Evolutionary conservation across 805 yeast genomes (phyloP).

Genomic region (Lipomyces orientalis): DNA sequence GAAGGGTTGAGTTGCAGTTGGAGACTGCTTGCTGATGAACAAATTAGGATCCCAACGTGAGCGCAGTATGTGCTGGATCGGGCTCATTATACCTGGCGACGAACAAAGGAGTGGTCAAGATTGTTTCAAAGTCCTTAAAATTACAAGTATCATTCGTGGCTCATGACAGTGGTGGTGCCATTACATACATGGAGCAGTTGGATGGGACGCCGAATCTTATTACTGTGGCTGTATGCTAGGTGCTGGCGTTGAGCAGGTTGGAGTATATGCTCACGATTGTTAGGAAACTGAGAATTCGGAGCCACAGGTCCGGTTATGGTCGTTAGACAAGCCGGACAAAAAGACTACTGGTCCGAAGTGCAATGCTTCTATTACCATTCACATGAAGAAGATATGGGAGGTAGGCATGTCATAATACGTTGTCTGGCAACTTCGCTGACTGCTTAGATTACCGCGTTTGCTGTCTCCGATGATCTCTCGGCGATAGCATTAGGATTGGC

Average conservation of each 20-base stretch:
- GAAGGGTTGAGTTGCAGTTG: not conserved
- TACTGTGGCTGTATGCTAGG: constrained; percentile 56
- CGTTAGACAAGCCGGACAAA: constrained; percentile 53
- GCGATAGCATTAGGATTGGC: constrained; percentile 79
- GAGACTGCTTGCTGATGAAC: constrained; percentile 4
- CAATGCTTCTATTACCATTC: constrained; percentile 65
- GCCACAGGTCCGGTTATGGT: constrained; percentile 78
- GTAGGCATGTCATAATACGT: constrained; percentile 42
- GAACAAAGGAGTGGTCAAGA: constrained; percentile 57
- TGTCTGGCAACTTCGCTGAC: constrained; percentile 28
- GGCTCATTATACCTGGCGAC: constrained; percentile 66
- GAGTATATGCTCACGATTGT: not conserved
- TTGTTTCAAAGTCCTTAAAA: constrained; percentile 59
- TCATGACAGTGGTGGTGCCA: constrained; percentile 66
- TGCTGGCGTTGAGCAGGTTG: not conserved
- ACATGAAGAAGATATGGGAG: constrained; percentile 82
- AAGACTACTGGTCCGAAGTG: constrained; percentile 51
- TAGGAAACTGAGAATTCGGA: constrained; percentile 62
- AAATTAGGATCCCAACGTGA: constrained; percentile 62
- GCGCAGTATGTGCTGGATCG: constrained; percentile 65
- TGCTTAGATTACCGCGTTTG: constrained; percentile 57
- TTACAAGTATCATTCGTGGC: constrained; percentile 62
- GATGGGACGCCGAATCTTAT: constrained; percentile 60
- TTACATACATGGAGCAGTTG: constrained; percentile 61
- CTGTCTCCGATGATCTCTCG: constrained; percentile 59